Base-by-base conservation (phyloP, 805 yeast species). In the Wickerhamiella sorbophila region DNA sequence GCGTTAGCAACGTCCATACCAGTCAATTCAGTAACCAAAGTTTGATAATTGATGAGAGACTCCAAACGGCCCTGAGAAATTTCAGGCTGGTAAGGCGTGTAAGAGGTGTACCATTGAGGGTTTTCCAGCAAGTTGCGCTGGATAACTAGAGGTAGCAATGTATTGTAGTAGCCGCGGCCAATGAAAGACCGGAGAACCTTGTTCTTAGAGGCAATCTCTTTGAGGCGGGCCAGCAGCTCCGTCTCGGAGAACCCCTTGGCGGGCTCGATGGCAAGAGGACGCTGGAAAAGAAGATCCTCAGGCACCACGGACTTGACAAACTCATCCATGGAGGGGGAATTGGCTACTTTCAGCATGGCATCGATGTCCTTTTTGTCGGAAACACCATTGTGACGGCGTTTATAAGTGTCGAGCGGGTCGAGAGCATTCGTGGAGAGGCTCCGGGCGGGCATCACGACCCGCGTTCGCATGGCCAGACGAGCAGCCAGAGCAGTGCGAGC, bases 21-120 rank as follows among this genome's bases (percentile, higher is more conserved):
- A 0, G 98, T 91, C 50, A 91, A 70, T 46, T 91, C 94, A 22
- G 86, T 63, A 14, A 91, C 70, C 55, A 88, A 69, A n/a, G 98
- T 91, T 65, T 91, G 98, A 65, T 73, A 91, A 62, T 91, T 91
- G 48, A 91, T 66, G 48, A 91, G 66, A 18, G 91, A 76, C 64
- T 88, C 95, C 53, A 91, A 70, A 53, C 98, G 76, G 42, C 98
- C 98, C 63, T 91, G 98, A 1, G 95, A 81, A 44, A 91, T 87
- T 61, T 91, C 98, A 1, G 98, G 95, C 65, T 91, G 98, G 61
- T 91, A 91, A 29, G 98, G 98, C 19, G 98, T 91, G 60, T 91
- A 91, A 1, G 96, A 85, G 17, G 98, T 91, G 68, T 91, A 91
- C 98, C 98, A 91, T 58, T 86, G 95, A 4, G 98, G 98, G 47